A percentile compares a stretch with the other conserved stretches of the same genome.
These are phyloP conservation scores for Penicillium malachiteum DNA, from an alignment of 495 filamentous ascomycete genomes.

Conservation along the genomic window DNA sequence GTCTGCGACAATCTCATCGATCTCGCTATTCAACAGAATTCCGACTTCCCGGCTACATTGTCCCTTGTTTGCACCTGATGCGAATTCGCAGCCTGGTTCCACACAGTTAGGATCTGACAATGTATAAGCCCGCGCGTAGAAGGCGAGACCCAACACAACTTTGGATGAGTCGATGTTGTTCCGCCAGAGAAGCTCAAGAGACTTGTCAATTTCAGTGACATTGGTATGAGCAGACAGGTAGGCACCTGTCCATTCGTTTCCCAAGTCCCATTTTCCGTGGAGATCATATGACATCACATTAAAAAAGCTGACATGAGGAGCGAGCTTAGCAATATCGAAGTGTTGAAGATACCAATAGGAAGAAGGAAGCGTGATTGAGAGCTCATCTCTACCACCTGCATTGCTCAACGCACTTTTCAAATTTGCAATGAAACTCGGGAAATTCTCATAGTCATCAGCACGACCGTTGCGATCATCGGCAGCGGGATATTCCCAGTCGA, in stretches of 20 bases:
- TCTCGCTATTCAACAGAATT: constrained; percentile 22
- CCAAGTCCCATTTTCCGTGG: constrained; percentile 37
- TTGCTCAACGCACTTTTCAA: background rate
- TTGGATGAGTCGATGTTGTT: constrained; percentile 30
- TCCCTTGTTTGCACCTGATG: constrained; percentile 20
- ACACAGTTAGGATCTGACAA: background rate
- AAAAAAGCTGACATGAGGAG: constrained; percentile 46
- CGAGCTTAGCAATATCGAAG: constrained; percentile 43
- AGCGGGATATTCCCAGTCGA: background rate
- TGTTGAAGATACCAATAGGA: constrained; percentile 38
- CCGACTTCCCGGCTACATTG: constrained; percentile 33
- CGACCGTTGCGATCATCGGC: background rate
- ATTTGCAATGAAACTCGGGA: background rate
- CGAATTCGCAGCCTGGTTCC: constrained; percentile 28
- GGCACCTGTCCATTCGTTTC: constrained; percentile 19
- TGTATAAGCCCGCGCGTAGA: constrained; percentile 34
- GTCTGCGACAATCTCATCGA: constrained; percentile 17
- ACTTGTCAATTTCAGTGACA: constrained; percentile 36
- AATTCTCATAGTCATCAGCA: background rate
- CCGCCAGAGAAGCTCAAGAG: constrained; percentile 40
- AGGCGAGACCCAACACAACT: constrained; percentile 43
- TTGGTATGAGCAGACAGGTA: constrained; percentile 35
- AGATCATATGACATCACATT: constrained; percentile 52
- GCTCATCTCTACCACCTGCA: background rate
- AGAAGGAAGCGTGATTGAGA: background rate